Evolutionary conservation across 2,329 filamentous ascomycete genomes (phyloP).

Genomic region (Epichloe coenophiala): DNA sequence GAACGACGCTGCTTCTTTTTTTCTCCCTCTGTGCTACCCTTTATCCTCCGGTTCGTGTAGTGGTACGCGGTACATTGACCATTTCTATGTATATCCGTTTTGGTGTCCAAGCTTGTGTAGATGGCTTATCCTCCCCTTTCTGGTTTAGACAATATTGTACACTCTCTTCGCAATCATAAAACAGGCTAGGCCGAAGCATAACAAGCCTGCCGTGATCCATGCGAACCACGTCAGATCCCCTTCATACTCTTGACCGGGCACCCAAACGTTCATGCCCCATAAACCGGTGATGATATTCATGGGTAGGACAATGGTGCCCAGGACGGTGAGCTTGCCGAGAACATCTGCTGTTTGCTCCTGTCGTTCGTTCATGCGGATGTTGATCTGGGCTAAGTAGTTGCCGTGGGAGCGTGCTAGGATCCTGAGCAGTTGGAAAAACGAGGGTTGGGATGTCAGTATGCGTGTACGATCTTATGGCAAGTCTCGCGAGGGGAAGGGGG

Average conservation of each 20-base stretch:
- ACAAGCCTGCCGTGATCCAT: slow-evolving; percentile 57
- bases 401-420: slow-evolving; percentile 82
- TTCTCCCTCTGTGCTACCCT: too few species aligned
- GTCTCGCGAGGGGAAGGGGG: neutral
- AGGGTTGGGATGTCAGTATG: neutral
- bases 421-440: slow-evolving; percentile 18
- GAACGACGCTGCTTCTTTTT: neutral
- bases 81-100: neutral
- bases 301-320: slow-evolving; percentile 91
- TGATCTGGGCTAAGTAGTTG: slow-evolving; percentile 98
- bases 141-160: slow-evolving; percentile 56
- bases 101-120: neutral
- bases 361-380: slow-evolving; percentile 96
- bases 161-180: slow-evolving; percentile 74
- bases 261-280: slow-evolving; percentile 98
- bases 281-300: slow-evolving; percentile 99
- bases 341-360: slow-evolving; percentile 94
- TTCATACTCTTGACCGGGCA: slow-evolving; percentile 79
- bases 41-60: too few species aligned
- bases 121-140: neutral
- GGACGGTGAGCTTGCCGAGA: slow-evolving; percentile 82
- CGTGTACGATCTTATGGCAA: neutral
- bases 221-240: slow-evolving; percentile 63
- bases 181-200: slow-evolving; percentile 68
- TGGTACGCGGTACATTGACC: too few species aligned